phyloP scores from a whole-genome alignment of 2,329 filamentous ascomycete species.

The Calonectria naviculata region DNA sequence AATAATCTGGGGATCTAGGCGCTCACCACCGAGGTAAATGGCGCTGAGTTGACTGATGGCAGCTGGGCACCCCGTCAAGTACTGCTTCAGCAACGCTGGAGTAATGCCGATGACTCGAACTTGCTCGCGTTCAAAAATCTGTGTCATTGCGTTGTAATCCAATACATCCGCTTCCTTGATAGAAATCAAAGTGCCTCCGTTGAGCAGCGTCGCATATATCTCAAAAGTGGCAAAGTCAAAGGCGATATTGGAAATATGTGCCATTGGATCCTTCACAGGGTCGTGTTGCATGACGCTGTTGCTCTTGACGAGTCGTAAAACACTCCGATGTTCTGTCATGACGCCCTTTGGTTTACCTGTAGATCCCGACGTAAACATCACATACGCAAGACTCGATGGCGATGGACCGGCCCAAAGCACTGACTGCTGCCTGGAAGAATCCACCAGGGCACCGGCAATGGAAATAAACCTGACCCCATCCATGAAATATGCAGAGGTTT shows the following conservation, averaged over 20 bases:
- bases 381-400: constrained; percentile 17
- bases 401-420: not conserved
- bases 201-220: not conserved
- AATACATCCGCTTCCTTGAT: not conserved
- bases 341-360: constrained; percentile 41
- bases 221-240: not conserved
- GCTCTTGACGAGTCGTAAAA: constrained; percentile 27
- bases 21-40: not conserved
- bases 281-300: not conserved
- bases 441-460: not conserved
- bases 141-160: not conserved
- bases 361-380: constrained; percentile 39
- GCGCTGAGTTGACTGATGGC: not conserved
- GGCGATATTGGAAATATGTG: constrained; percentile 24
- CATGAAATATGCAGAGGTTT: not conserved
- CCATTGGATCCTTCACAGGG: constrained; percentile 1
- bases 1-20: not conserved
- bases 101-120: not conserved
- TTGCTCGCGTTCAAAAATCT: not conserved
- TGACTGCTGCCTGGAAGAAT: too few relatives aligned
- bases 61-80: not conserved
- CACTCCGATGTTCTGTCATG: constrained; percentile 14
- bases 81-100: not conserved
- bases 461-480: not conserved
- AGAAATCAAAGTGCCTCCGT: not conserved